A percentile compares a stretch with the other conserved stretches of the same genome.
phyloP scores from a whole-genome alignment of 768 basidiomycete species.

The Candolleomyces efflorescens region DNA sequence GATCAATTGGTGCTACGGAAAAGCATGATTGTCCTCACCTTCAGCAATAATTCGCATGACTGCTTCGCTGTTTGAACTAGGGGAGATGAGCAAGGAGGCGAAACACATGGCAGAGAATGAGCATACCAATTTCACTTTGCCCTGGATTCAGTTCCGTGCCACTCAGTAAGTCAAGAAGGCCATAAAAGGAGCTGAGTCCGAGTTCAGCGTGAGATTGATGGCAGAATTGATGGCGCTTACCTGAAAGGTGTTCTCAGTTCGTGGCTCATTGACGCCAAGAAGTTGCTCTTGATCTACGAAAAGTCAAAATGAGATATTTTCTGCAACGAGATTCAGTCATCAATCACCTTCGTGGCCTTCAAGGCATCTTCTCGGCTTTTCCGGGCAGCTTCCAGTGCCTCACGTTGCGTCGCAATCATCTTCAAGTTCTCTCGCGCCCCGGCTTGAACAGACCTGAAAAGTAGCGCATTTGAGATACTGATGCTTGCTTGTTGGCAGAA shows the following conservation, averaged over 20 bases:
- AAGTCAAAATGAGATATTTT: background rate
- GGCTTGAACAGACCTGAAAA: conserved; percentile 70
- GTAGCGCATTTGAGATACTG: conserved; percentile 68
- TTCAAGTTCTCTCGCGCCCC: conserved; percentile 72
- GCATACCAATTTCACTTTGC: conserved; percentile 64
- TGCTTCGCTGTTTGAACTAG: conserved; percentile 74
- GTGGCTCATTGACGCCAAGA: conserved; percentile 74
- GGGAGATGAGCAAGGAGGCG: conserved; percentile 4
- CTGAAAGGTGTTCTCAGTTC: conserved; percentile 76
- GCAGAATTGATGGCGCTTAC: conserved; percentile 22
- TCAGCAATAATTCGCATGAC: conserved; percentile 69
- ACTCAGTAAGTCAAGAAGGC: conserved; percentile 67
- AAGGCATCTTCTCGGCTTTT: conserved; percentile 69
- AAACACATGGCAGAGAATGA: background rate
- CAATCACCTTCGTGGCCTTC: conserved; percentile 62
- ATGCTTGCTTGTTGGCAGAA: conserved; percentile 74
- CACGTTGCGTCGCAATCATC: conserved; percentile 70
- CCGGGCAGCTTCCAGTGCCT: conserved; percentile 66
- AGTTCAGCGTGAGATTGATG: background rate
- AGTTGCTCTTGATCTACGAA: conserved; percentile 69
- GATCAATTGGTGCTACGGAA: background rate
- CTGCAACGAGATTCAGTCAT: background rate
- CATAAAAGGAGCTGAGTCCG: conserved; percentile 61
- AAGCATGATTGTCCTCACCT: conserved; percentile 31
- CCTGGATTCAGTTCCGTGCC: conserved; percentile 66